A percentile compares a stretch with the other conserved stretches of the same genome.
Conservation (phyloP, 2,329 filamentous ascomycete genomes). For the Juglanconis juglandina region DNA sequence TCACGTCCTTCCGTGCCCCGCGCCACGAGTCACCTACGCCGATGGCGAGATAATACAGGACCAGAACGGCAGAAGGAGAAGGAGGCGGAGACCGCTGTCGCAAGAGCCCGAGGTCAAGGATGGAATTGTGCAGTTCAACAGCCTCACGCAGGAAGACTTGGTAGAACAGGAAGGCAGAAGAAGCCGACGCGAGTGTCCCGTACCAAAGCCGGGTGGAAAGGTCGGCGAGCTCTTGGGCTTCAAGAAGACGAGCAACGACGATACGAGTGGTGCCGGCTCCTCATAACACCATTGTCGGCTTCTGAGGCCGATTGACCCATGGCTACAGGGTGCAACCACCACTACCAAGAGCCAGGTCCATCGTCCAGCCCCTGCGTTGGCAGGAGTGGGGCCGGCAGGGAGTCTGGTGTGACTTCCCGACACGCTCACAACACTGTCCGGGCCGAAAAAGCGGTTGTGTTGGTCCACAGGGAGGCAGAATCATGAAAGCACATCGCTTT, state of each 20-base stretch:
- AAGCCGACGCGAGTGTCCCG: constrained; percentile 73
- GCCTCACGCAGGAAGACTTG: constrained; percentile 38
- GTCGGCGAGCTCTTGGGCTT: constrained; percentile 58
- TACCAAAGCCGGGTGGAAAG: constrained; percentile 80
- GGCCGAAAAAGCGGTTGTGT: no score
- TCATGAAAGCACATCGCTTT: no score
- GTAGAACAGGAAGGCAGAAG: constrained; percentile 37
- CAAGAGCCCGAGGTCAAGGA: constrained; percentile 21
- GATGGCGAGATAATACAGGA: constrained; percentile 58
- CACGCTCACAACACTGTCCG: no score
- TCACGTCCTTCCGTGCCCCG: constrained; percentile 87
- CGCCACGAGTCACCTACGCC: constrained; percentile 69
- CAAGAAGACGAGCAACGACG: constrained; percentile 35
- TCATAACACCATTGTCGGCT: background rate
- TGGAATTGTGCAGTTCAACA: constrained; percentile 44
- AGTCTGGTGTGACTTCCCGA: no score
- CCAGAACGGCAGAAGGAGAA: constrained; percentile 43
- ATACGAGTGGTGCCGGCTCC: background rate
- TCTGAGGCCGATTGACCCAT: no score
- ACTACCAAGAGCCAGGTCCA: no score
- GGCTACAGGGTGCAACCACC: no score
- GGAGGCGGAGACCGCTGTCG: constrained; percentile 29
- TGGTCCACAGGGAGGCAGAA: no score
- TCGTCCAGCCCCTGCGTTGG: no score
- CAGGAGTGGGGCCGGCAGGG: no score